Percentiles rank a stretch among this genome's conserved stretches.
Conservation (phyloP, 108 stramenopile species). For the Schizochytrium sp. region DNA sequence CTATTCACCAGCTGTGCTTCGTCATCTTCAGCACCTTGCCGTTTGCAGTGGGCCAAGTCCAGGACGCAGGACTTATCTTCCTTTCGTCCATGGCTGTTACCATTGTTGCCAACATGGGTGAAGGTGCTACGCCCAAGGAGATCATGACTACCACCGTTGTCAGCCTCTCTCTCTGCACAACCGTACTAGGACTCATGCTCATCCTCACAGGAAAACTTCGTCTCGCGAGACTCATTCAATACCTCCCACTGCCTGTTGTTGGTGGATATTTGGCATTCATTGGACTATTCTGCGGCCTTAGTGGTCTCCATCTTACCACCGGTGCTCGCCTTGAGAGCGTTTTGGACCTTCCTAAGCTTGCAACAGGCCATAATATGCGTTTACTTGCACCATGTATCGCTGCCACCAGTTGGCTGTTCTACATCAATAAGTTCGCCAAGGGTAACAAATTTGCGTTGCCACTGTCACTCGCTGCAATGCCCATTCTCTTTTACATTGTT, state of each 20-base stretch:
- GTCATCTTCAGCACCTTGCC: conserved; percentile 83
- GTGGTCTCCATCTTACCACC: conserved; percentile 87
- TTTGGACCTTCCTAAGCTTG: conserved; percentile 79
- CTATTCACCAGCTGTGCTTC: conserved; percentile 93
- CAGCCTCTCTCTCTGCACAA: conserved; percentile 84
- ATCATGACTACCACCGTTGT: conserved; percentile 70
- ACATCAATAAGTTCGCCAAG: conserved; percentile 75
- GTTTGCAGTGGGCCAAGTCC: conserved; percentile 94
- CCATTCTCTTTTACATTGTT: conserved; percentile 35
- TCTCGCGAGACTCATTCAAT: conserved; percentile 89
- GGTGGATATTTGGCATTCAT: conserved; percentile 98
- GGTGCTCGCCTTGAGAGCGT: conserved; percentile 72
- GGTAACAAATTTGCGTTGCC: conserved; percentile 75
- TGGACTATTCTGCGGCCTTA: conserved; percentile 94
- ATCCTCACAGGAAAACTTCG: conserved; percentile 83
- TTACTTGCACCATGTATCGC: conserved; percentile 86
- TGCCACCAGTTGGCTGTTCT: conserved; percentile 83
- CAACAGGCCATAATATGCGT: conserved; percentile 68
- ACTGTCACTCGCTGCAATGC: conserved; percentile 35
- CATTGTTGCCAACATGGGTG: conserved; percentile 75
- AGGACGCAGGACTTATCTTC: conserved; percentile 98
- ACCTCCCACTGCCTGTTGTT: conserved; percentile 92
- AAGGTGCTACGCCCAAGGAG: conserved; percentile 27
- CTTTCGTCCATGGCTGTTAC: conserved; percentile 85
- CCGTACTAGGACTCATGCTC: conserved; percentile 85